phyloP scores from a whole-genome alignment of 1,139 yeast genomes.

The Pichia sp. region DNA sequence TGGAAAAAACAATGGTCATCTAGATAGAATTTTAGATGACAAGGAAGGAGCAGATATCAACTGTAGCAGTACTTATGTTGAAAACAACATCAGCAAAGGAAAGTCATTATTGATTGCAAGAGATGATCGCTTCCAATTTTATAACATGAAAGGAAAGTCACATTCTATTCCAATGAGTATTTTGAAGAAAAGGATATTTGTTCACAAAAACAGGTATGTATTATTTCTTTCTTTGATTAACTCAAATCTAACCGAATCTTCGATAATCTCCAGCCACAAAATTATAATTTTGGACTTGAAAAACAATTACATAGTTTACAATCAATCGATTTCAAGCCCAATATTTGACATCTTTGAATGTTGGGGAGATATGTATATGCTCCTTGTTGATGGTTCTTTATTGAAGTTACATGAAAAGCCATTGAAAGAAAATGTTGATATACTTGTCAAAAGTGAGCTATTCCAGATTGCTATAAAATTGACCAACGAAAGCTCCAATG shows the following conservation, averaged over 20 bases:
- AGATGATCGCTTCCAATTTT: constrained; percentile 49
- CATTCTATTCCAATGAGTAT: constrained; percentile 57
- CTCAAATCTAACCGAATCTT: constrained; percentile 25
- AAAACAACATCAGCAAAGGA: constrained; percentile 32
- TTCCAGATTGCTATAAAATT: constrained; percentile 70
- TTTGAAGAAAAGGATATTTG: constrained; percentile 51
- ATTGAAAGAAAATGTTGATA: constrained; percentile 62
- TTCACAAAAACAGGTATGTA: constrained; percentile 46
- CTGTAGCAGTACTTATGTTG: constrained; percentile 49
- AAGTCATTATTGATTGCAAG: constrained; percentile 51
- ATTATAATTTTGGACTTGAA: constrained; percentile 63
- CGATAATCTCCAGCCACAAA: constrained; percentile 40
- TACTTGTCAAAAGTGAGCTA: constrained; percentile 65
- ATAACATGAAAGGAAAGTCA: constrained; percentile 52
- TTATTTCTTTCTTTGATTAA: constrained; percentile 50
- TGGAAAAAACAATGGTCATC: constrained; percentile 71
- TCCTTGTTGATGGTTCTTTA: constrained; percentile 74
- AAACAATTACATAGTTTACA: constrained; percentile 69
- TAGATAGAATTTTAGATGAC: constrained; percentile 59
- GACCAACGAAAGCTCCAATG: constrained; percentile 40
- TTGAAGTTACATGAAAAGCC: constrained; percentile 67
- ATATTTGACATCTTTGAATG: constrained; percentile 52
- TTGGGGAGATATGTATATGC: constrained; percentile 54
- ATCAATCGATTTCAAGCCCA: constrained; percentile 61
- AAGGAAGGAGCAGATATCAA: constrained; percentile 66